Percentiles rank a stretch among this genome's conserved stretches.
These are phyloP conservation scores for Neoconidiobolus thromboides DNA, from an alignment of 371 early-diverging fungal genomes.

Conservation along the genomic window DNA sequence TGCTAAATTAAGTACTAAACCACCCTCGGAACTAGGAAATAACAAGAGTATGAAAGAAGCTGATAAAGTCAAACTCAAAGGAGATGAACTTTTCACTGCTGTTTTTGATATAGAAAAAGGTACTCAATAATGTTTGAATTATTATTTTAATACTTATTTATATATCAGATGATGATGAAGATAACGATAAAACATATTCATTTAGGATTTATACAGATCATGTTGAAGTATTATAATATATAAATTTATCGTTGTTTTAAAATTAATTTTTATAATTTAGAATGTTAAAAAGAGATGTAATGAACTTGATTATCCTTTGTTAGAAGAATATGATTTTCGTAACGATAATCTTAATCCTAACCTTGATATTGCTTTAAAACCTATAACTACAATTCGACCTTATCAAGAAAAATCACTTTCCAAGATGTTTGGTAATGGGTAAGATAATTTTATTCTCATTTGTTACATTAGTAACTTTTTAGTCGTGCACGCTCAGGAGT, in stretches of 20 bases:
- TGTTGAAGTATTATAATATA: conserved; percentile 38
- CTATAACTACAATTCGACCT: conserved; percentile 86
- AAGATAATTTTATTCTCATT: neutral
- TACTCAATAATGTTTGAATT: neutral
- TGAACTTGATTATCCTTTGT: conserved; percentile 90
- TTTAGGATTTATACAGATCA: conserved; percentile 71
- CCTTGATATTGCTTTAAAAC: conserved; percentile 90
- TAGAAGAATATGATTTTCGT: conserved; percentile 99
- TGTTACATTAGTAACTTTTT: conserved; percentile 10
- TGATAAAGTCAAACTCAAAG: neutral
- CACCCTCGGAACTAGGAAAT: neutral
- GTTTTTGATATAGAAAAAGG: neutral
- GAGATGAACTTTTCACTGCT: conserved; percentile 53
- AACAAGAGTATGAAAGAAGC: neutral
- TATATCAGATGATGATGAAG: conserved; percentile 46
- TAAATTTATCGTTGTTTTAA: conserved; percentile 17
- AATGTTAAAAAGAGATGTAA: conserved; percentile 84
- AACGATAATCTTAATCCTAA: conserved; percentile 74
- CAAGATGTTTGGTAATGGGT: conserved; percentile 99
- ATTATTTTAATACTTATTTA: neutral
- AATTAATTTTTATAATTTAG: neutral
- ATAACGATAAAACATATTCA: conserved; percentile 49
- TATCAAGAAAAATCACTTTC: conserved; percentile 96
- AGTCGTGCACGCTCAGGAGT: conserved; percentile 96
- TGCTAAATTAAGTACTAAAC: neutral